Evolutionary conservation across 495 filamentous ascomycete genomes (phyloP), one percentile per base, ranked within the genome.

Genomic region (Aspergillus biplanus): DNA sequence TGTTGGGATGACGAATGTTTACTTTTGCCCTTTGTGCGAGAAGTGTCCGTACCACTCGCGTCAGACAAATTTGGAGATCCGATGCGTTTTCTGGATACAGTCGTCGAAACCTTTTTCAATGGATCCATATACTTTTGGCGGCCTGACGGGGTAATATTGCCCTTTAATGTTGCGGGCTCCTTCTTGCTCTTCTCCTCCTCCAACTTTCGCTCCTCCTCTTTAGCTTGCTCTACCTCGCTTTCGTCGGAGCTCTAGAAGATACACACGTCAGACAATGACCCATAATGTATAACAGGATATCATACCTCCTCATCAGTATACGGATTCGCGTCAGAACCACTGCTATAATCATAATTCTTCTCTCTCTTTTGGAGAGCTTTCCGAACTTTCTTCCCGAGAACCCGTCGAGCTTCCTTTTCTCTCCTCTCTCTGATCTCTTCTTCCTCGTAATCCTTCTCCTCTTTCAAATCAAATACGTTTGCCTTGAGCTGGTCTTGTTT

Each of bases 1-100:
- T 75, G 68, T 53, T 78, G 79, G 6, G 81, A 72, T 42, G 70
- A 67, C n/a, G 67, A 69, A 62, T 86, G 82, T 58, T 86, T 86
- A 71, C 87, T 91, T 78, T 95, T 96, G 44, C 84, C 81, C 84
- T 96, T 97, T 80, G 97, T 96, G 47, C 91, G 90, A 27, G 87
- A 85, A 1, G 90, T 90, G 70, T 99, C 95, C 63, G 90, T 93
- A 53, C 92, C 96, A 76, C 92, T 96, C 16, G 91, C 89, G 69
- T 97, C 89, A 12, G 95, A 97, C 18, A 88, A 82, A 66, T 91
- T 88, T 7, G 93, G 92, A 33, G 94, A 97, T 33, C 94, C 93
- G 21, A 89, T 80, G 16, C 95, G 88, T 76, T 97, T 98, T 52
- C 93, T 86, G 52, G 82, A 82, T 68, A 78, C 67, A 33, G 70